phyloP scores from a whole-genome alignment of 495 filamentous ascomycete genomes.

The Podospora pseudoanserina region DNA sequence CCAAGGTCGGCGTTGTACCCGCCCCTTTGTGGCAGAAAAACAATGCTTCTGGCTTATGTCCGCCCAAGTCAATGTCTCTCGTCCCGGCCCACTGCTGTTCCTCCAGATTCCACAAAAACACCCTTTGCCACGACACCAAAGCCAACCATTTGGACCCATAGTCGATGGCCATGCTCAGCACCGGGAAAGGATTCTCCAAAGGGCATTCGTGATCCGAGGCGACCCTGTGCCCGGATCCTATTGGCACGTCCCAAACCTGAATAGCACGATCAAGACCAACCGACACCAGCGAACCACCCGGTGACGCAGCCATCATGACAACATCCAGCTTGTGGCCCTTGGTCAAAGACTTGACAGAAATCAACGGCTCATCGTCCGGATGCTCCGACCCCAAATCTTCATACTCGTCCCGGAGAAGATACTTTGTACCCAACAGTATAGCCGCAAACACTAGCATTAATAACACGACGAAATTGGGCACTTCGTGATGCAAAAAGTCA shows the following conservation, averaged over 20 bases:
- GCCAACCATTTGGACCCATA: slow-evolving; percentile 59
- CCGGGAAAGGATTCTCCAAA: slow-evolving; percentile 47
- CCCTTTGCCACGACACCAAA: slow-evolving; percentile 51
- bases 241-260: slow-evolving; percentile 55
- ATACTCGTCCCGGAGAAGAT: slow-evolving; percentile 56
- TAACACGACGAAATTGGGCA: slow-evolving; percentile 52
- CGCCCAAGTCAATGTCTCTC: slow-evolving; percentile 47
- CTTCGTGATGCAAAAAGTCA: slow-evolving; percentile 55
- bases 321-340: slow-evolving; percentile 62
- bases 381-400: slow-evolving; percentile 32
- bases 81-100: slow-evolving; percentile 48
- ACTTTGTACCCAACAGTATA: slow-evolving; percentile 62
- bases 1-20: slow-evolving; percentile 39
- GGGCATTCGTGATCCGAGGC: slow-evolving; percentile 38
- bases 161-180: slow-evolving; percentile 58
- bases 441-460: slow-evolving; percentile 53
- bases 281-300: slow-evolving; percentile 59
- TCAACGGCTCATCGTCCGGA: slow-evolving; percentile 45
- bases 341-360: slow-evolving; percentile 56
- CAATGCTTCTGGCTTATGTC: slow-evolving; percentile 54
- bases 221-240: slow-evolving; percentile 36
- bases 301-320: slow-evolving; percentile 53
- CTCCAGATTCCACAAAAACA: slow-evolving; percentile 57
- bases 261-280: slow-evolving; percentile 62
- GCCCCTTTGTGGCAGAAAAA: slow-evolving; percentile 47